These are phyloP conservation scores for Citrus glauca DNA, from an alignment of 345 rosid genomes.

Conservation along the genomic window DNA sequence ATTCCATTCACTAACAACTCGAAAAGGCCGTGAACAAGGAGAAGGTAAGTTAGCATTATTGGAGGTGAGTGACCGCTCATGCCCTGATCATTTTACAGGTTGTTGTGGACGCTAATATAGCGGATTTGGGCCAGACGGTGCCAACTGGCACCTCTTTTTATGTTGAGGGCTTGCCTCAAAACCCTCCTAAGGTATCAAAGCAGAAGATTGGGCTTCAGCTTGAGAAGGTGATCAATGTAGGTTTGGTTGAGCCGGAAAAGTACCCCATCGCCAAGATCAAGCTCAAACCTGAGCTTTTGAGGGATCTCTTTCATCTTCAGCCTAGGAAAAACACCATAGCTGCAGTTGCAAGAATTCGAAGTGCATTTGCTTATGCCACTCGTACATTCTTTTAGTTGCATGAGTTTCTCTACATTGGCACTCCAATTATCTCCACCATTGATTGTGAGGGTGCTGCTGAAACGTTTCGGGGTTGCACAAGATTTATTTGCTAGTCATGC, in stretches of 20 bases:
- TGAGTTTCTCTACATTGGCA: conserved; percentile 63
- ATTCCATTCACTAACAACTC: too few relatives aligned
- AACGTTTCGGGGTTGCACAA: conserved; percentile 67
- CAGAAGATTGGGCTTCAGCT: conserved; percentile 87
- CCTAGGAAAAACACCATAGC: conserved; percentile 78
- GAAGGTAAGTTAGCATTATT: conserved; percentile 78
- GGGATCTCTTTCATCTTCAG: conserved; percentile 76
- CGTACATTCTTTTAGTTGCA: conserved; percentile 80
- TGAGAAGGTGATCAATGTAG: conserved; percentile 51
- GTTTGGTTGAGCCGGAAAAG: conserved; percentile 56
- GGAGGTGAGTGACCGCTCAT: conserved; percentile 85
- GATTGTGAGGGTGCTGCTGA: conserved; percentile 98
- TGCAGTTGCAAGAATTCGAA: conserved; percentile 83
- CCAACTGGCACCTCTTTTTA: conserved; percentile 65
- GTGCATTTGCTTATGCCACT: conserved; percentile 79
- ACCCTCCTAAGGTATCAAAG: conserved; percentile 65
- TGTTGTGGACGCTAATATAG: conserved; percentile 52
- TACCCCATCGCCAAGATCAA: conserved; percentile 72
- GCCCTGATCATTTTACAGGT: conserved; percentile 79
- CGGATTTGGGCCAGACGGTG: conserved; percentile 56
- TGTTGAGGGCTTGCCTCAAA: conserved; percentile 11
- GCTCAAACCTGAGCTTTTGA: conserved; percentile 38
- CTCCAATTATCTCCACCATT: conserved; percentile 81
- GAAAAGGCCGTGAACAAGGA: conserved; percentile 76
- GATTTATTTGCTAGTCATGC: conserved; percentile 92